Evolutionary conservation across 345 rosid genomes (phyloP), one percentile per base, ranked within the genome.

Genomic region (Mangifera indica): DNA sequence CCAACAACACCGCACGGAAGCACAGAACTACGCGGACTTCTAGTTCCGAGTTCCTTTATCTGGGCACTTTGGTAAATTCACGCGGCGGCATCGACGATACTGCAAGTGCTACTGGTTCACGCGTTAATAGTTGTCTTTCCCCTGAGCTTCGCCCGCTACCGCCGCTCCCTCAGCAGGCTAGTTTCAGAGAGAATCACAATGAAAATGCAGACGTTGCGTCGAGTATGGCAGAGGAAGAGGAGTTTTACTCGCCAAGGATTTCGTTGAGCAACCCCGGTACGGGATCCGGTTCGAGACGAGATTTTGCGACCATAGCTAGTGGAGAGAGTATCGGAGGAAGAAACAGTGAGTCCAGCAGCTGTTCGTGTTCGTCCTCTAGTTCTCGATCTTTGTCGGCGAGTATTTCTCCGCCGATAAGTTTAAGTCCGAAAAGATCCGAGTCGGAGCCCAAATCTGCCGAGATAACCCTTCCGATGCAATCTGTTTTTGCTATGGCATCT

Each of bases 71-170:
- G 37, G 94, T 79, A 14, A 87, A 84, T 74, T 81, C 87, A 0
- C 77, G 84, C 24, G 70, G 32, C 56, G 78, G 78, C 17, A 55
- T 83, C 10, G 86, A 82, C 9, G 90, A 80, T n/a, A n/a, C n/a
- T 48, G 15, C 56, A 5, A 60, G 46, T 18, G 17, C 18, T 65
- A 37, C 72, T 18, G 8, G 40, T 65, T 25, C 72, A 73, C 66
- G 74, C 82, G 59, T 48, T 3, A 60, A 25, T 4, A 49, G 70
- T 10, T 71, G 64, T 1, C 73, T 58, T 15, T 96, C 99, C 14
- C 99, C 99, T 78, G 99, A 93, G 81, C 91, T 96, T 44, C 91
- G 85, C 37, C 99, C 98, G 8, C 87, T 96, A 45, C 98, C 99
- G 58, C 97, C 99, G 9, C 81, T 96, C 9, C 71, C 85, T 66